Evolutionary conservation across 2,329 filamentous ascomycete genomes (phyloP).

Genomic region (Aspergillus udagawae): DNA sequence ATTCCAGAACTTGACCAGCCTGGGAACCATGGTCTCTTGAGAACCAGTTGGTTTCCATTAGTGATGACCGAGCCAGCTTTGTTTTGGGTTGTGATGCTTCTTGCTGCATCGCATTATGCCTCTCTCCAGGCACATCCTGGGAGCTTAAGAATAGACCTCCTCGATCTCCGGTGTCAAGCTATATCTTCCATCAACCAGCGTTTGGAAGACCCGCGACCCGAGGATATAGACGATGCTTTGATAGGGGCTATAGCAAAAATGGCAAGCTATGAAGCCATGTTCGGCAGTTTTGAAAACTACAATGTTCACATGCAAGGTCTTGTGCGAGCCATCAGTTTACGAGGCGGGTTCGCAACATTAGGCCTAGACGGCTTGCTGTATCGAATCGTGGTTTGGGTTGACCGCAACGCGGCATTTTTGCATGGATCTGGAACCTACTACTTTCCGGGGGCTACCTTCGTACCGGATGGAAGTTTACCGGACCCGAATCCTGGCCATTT

Average conservation of each 20-base stretch:
- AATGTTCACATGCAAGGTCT: slow-evolving; percentile 48
- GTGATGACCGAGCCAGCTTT: slow-evolving; percentile 38
- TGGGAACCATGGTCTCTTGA: slow-evolving; percentile 30
- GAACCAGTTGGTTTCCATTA: slow-evolving; percentile 40
- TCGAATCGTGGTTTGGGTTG: slow-evolving; percentile 49
- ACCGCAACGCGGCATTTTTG: slow-evolving; percentile 40
- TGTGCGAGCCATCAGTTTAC: slow-evolving; percentile 39
- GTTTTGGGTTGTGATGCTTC: slow-evolving; percentile 41
- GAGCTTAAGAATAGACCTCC: slow-evolving; percentile 26
- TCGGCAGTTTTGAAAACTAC: slow-evolving; percentile 41
- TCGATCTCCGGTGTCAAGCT: slow-evolving; percentile 44
- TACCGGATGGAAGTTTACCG: slow-evolving; percentile 16
- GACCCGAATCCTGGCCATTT: slow-evolving; percentile 35
- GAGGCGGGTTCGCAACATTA: slow-evolving; percentile 43
- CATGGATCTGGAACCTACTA: slow-evolving; percentile 26
- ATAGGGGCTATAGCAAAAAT: slow-evolving; percentile 50
- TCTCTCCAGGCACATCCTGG: slow-evolving; percentile 21
- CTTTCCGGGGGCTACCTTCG: slow-evolving; percentile 30
- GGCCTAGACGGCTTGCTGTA: slow-evolving; percentile 46
- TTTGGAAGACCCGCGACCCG: slow-evolving; percentile 26
- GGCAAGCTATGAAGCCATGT: slow-evolving; percentile 52
- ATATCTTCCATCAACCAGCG: slow-evolving; percentile 42
- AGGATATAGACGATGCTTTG: slow-evolving; percentile 39
- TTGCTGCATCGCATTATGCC: slow-evolving; percentile 41
- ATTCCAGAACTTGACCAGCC: slow-evolving; percentile 41